Evolutionary conservation across 805 yeast species (phyloP), one percentile per base, ranked within the genome.

Genomic region (Hanseniaspora lindneri): DNA sequence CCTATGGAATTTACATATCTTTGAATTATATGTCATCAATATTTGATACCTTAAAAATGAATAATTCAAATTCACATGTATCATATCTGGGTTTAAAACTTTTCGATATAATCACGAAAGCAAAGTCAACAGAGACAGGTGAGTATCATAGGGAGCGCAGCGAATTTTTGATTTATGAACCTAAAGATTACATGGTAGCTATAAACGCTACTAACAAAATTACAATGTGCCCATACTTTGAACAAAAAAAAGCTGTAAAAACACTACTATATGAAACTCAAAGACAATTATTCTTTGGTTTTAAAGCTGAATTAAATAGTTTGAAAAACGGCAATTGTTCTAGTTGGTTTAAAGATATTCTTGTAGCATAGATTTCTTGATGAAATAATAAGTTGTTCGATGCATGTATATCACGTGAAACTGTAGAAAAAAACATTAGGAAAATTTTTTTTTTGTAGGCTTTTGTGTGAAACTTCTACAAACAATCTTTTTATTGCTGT

Each of bases 1-100:
- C 82, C 2, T 73, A 77, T 60, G 89, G 88, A 0, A 56, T 77
- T 7, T 67, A 70, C 55, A 82, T 81, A n/a, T 69, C 73, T 36
- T 56, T 66, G 24, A 72, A 70, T 43, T 79, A 73, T 56, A 59
- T 60, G 48, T 36, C 47, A 3, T 54, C 53, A 25, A 49, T 51
- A 7, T 27, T 43, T 16, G 24, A 46, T 10, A 48, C 51, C 14
- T 50, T 53, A 9, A 9, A 16, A 7, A 17, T 13, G 5, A 32
- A 32, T n/a, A 10, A 34, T 8, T 34, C 27, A 24, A 37, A 37
- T 4, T 10, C 8, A 11, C 14, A 41, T 3, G 14, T 47, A 14
- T 41, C 19, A 5, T 57, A 60, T 46, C 50, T 49, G 34, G 67
- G 67, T 1, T 34, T 47, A 7, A 21, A 36, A 19, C 9, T 34